Conservation (phyloP, 148 eudicot genomes). For the Diospyros lotus region DNA sequence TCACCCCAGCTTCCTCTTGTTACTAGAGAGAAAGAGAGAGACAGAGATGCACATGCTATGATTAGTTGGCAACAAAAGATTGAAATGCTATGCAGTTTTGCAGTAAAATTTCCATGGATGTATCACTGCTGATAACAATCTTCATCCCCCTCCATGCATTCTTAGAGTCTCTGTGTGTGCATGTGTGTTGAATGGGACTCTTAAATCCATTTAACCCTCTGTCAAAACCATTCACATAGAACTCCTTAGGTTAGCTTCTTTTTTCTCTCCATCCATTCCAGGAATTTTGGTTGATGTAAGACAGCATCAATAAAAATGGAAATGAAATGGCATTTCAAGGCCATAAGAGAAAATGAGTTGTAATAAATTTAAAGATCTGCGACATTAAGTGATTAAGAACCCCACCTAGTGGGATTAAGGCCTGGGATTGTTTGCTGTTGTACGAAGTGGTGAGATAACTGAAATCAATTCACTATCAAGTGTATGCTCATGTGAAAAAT, state of each 20-base stretch:
- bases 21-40: no score
- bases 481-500: not conserved
- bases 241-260: not conserved
- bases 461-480: not conserved
- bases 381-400: not conserved
- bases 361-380: not conserved
- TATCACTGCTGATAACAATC: not conserved
- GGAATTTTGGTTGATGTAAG: not conserved
- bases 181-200: not conserved
- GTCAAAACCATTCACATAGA: not conserved
- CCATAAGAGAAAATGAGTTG: not conserved
- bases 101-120: not conserved
- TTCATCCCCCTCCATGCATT: not conserved
- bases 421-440: no score
- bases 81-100: not conserved
- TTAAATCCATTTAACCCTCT: not conserved
- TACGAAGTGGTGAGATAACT: not conserved
- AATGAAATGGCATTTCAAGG: not conserved
- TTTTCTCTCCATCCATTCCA: constrained; percentile 1
- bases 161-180: no score
- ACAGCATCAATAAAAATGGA: not conserved
- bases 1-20: no score
- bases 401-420: not conserved
- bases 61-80: not conserved
- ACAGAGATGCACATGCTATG: not conserved